Evolutionary conservation across 2,329 filamentous ascomycete genomes (phyloP).

Genomic region (Cryphonectria japonica): DNA sequence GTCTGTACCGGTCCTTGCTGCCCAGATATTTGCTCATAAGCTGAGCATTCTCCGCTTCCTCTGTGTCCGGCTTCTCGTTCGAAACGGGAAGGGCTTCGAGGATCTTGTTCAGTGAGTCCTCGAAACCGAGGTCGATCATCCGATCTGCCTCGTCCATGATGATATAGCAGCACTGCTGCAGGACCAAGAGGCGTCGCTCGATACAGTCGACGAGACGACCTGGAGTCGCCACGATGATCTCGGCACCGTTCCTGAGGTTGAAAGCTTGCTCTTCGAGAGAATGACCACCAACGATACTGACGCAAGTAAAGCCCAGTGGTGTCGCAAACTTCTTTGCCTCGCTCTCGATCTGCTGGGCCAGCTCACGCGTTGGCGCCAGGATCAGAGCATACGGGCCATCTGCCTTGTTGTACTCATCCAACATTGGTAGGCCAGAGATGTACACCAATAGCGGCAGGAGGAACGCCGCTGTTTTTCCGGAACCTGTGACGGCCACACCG

Average conservation of each 20-base stretch:
- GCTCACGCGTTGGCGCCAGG: conserved; percentile 91
- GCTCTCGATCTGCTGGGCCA: conserved; percentile 95
- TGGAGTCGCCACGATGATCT: conserved; percentile 98
- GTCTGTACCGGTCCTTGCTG: conserved; percentile 76
- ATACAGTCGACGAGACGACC: conserved; percentile 97
- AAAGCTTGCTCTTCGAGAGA: conserved; percentile 92
- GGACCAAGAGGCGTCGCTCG: conserved; percentile 85
- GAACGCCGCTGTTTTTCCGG: conserved; percentile 97
- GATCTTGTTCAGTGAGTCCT: conserved; percentile 97
- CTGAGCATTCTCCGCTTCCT: conserved; percentile 82
- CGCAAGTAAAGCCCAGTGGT: conserved; percentile 89
- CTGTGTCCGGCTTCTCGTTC: conserved; percentile 94
- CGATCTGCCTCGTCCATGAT: conserved; percentile 99
- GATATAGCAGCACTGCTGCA: conserved; percentile 96
- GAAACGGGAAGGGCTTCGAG: conserved; percentile 88
- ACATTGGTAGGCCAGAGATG: conserved; percentile 84
- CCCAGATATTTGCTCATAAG: conserved; percentile 84
- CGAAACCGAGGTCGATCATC: conserved; percentile 98
- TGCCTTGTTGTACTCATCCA: conserved; percentile 85
- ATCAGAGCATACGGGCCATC: conserved; percentile 98
- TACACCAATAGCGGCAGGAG: conserved; percentile 90
- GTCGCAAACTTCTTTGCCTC: conserved; percentile 92
- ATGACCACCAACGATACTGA: conserved; percentile 98
- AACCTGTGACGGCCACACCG: conserved; percentile 96
- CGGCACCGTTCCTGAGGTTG: conserved; percentile 86